Percentiles rank a stretch among this genome's conserved stretches.
Evolutionary conservation across 352 stramenopile species (phyloP).

Genomic region (Phytophthora citricola): DNA sequence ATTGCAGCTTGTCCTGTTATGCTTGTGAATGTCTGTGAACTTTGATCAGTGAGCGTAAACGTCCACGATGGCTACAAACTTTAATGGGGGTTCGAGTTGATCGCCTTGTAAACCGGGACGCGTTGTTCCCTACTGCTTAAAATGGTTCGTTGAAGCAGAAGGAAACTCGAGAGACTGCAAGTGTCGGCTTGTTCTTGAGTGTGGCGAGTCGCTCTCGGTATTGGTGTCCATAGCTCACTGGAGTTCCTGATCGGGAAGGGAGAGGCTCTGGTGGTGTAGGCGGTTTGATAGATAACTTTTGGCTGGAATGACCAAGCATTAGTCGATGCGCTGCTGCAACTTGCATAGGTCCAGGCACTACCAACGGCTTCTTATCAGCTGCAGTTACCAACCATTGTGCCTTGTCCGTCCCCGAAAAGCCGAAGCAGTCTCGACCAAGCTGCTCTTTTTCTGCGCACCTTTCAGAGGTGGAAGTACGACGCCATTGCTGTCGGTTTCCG

Average conservation of each 20-base stretch:
- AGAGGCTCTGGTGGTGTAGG: conserved; percentile 67
- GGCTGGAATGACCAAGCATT: conserved; percentile 87
- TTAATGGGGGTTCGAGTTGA: too few species aligned
- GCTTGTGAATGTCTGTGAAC: too few species aligned
- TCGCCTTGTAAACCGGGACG: too few species aligned
- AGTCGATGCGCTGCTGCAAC: conserved; percentile 77
- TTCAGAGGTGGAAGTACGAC: conserved; percentile 56
- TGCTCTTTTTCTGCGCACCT: conserved; percentile 58
- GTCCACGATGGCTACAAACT: too few species aligned
- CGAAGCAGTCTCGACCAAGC: conserved; percentile 80
- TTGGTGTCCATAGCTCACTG: conserved; percentile 75
- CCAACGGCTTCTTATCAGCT: conserved; percentile 67
- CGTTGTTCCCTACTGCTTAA: too few species aligned
- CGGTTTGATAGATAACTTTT: conserved; percentile 79
- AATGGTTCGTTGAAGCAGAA: conserved; percentile 58
- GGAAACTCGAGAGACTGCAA: conserved; percentile 79
- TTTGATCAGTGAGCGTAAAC: too few species aligned
- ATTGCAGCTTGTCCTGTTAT: too few species aligned
- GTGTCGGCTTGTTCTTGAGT: conserved; percentile 82
- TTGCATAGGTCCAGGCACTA: conserved; percentile 73
- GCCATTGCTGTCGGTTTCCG: conserved; percentile 42
- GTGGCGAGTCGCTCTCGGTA: conserved; percentile 80
- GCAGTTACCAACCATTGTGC: conserved; percentile 49
- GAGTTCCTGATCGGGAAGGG: conserved; percentile 53
- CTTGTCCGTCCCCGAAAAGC: conserved; percentile 82